Conservation (phyloP, 805 yeast species). For the Kazachstania viticola region DNA sequence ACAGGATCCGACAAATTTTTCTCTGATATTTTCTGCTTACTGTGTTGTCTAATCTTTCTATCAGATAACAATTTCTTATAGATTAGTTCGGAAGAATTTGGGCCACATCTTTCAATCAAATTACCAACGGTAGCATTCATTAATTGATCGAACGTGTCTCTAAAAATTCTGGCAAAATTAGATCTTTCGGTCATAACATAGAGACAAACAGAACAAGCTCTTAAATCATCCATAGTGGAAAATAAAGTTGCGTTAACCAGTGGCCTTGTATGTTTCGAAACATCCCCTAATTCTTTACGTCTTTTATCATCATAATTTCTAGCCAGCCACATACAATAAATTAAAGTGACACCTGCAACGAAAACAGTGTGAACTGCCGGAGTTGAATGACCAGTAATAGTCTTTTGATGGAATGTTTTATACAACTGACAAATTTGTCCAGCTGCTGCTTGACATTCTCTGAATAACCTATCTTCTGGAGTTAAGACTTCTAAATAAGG, state of each 20-base stretch:
- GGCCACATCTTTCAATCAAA: constrained; percentile 50
- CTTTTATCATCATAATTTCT: constrained; percentile 50
- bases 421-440: constrained; percentile 58
- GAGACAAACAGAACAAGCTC: constrained; percentile 53
- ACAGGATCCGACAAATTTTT: no score
- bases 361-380: constrained; percentile 57
- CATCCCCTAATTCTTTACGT: constrained; percentile 43
- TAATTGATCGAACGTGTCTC: constrained; percentile 58
- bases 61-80: no score
- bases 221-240: constrained; percentile 47
- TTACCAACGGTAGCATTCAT: constrained; percentile 56
- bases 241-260: constrained; percentile 41
- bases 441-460: constrained; percentile 62
- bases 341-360: constrained; percentile 56
- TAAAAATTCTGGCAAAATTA: constrained; percentile 45
- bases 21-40: not conserved
- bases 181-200: constrained; percentile 60
- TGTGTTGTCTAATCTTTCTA: no score
- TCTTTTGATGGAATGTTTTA: constrained; percentile 51
- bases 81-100: constrained; percentile 47
- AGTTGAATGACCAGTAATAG: constrained; percentile 52
- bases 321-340: constrained; percentile 56
- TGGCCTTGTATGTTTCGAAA: constrained; percentile 49
- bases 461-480: constrained; percentile 48
- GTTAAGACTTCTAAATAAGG: constrained; percentile 52